phyloP scores from a whole-genome alignment of 768 basidiomycete species.

The Suillus brevipes region DNA sequence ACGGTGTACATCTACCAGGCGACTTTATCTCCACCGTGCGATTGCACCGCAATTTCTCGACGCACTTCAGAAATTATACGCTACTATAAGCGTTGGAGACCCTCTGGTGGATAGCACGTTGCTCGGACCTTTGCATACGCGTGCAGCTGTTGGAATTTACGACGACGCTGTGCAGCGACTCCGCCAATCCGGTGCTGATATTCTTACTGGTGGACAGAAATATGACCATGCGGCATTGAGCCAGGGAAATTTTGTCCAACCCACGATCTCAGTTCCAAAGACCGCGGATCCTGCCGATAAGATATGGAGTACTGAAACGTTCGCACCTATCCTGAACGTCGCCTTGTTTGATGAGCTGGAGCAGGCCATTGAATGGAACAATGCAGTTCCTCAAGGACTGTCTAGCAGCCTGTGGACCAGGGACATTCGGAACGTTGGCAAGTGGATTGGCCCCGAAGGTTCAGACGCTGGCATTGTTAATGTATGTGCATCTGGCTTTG shows the following conservation, averaged over 20 bases:
- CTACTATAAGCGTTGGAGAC: constrained; percentile 75
- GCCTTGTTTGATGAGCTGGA: constrained; percentile 85
- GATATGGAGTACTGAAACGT: constrained; percentile 80
- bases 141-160: constrained; percentile 68
- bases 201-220: constrained; percentile 69
- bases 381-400: constrained; percentile 86
- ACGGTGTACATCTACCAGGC: constrained; percentile 89
- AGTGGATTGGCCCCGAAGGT: constrained; percentile 89
- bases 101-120: constrained; percentile 74
- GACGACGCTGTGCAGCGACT: constrained; percentile 60
- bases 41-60: constrained; percentile 78
- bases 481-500: constrained; percentile 43
- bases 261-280: constrained; percentile 76
- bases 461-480: constrained; percentile 93
- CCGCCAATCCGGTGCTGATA: constrained; percentile 65
- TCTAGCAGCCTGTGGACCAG: constrained; percentile 92
- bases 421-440: constrained; percentile 79
- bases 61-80: constrained; percentile 73
- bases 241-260: constrained; percentile 86
- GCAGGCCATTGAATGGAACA: constrained; percentile 88
- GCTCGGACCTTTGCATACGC: constrained; percentile 84
- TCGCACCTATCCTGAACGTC: constrained; percentile 88
- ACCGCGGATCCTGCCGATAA: constrained; percentile 50
- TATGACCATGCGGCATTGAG: constrained; percentile 52
- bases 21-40: constrained; percentile 83